Conservation (phyloP, 495 filamentous ascomycete genomes). For the Penicillium diatomitis region DNA sequence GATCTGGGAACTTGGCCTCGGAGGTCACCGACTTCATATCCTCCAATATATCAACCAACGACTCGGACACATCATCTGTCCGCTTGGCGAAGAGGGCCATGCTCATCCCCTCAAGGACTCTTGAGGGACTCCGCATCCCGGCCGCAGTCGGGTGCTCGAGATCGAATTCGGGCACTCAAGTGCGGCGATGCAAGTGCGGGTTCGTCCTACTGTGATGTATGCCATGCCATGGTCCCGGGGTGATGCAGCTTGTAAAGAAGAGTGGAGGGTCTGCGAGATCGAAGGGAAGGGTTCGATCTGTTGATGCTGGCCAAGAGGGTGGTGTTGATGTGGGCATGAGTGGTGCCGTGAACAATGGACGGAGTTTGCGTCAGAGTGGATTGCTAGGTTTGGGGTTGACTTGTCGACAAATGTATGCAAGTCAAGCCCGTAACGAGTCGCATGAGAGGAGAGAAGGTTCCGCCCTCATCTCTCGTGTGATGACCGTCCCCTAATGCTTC, state of each 20-base stretch:
- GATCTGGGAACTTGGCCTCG: slow-evolving; percentile 37
- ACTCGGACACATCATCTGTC: slow-evolving; percentile 33
- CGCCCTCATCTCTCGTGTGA: too few relatives aligned
- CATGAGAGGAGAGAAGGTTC: too few relatives aligned
- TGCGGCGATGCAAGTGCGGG: too few relatives aligned
- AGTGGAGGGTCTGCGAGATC: slow-evolving; percentile 2
- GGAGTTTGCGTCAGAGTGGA: too few relatives aligned
- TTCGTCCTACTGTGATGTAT: slow-evolving; percentile 29
- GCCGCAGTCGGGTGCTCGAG: background rate
- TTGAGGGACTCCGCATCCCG: background rate
- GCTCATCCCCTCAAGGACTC: background rate
- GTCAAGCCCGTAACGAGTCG: too few relatives aligned
- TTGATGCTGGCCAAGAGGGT: background rate
- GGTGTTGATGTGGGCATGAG: too few relatives aligned
- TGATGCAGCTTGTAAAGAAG: slow-evolving; percentile 15
- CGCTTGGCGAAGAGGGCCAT: background rate
- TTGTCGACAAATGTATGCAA: slow-evolving; percentile 19
- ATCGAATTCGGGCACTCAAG: too few relatives aligned
- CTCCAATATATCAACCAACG: slow-evolving; percentile 27
- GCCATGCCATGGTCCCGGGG: slow-evolving; percentile 23
- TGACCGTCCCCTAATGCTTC: background rate
- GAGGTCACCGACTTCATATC: slow-evolving; percentile 29
- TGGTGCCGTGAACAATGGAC: too few relatives aligned
- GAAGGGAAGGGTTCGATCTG: background rate
- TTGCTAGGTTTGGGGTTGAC: slow-evolving; percentile 15